Base-by-base conservation (phyloP, 2,329 filamentous ascomycete species). In the Penicillium occitanis region DNA sequence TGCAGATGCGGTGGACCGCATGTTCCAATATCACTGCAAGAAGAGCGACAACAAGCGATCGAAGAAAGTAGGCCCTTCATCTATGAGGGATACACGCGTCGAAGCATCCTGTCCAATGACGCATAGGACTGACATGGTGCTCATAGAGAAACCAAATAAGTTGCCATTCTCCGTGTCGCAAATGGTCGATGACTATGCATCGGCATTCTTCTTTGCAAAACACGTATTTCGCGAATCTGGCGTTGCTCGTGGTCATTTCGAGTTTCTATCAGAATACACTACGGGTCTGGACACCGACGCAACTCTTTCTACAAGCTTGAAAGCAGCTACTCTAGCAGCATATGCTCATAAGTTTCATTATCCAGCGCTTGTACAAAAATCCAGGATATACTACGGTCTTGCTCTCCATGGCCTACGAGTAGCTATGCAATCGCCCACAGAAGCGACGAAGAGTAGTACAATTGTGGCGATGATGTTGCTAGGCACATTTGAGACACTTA, bases 1-100 rank as follows among this genome's bases (percentile, higher is more conserved):
- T 46, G 67, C 50, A n/a, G 68, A 69, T 46, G n/a, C 46, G 11
- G 58, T 68, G 19, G 68, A 69, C 10, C 65, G 68, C 37, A 69
- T 69, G 67, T 69, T 69, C 44, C 64, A 67, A 33, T 13, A 59
- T 63, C 53, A 62, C 19, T 40, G 14, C 37, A n/a, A 28, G 13
- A 42, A 37, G 5, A 22, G 10, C 30, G 46, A 37, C 19, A 17
- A 25, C 19, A 19, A 19, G n/a, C 42, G 19, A 33, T 48, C 11
- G 22, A 48, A 30, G 14, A 61, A 25, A 44, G 14, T 5, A 30
- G 42, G 4, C 51, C 1, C 14, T 33, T 33, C 28, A 8, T 19
- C 17, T 33, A 19, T 14, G 6, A 28, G 25, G n/a, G 17, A 28
- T 17, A 14, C 5, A 30, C 22, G 22, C 7, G 17, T 14, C 19